These are phyloP conservation scores for Fonsecaea multimorphosa DNA, from an alignment of 2,329 filamentous ascomycete genomes.

Conservation along the genomic window DNA sequence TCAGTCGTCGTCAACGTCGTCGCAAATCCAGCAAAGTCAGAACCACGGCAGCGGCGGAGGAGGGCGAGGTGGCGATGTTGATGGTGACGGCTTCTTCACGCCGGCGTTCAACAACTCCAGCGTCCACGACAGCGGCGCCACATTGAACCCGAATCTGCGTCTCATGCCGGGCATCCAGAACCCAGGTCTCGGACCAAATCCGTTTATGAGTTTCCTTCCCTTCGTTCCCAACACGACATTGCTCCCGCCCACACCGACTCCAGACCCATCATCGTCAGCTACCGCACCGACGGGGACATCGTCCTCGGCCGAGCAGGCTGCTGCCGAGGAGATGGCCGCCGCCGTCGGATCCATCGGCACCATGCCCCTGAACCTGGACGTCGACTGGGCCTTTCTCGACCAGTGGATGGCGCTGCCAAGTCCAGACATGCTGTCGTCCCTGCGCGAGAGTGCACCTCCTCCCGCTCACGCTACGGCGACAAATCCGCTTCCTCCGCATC, in stretches of 20 bases:
- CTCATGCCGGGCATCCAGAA: constrained; percentile 16
- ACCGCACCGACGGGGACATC: not conserved
- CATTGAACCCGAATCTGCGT: constrained; percentile 2
- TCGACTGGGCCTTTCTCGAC: constrained; percentile 33
- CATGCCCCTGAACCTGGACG: constrained; percentile 13
- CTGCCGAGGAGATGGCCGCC: not conserved
- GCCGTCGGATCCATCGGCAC: too few species aligned
- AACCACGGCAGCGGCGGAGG: too few species aligned
- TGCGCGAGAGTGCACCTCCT: not conserved
- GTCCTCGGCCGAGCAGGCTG: not conserved
- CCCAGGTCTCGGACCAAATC: constrained; percentile 8
- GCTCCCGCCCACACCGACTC: not conserved
- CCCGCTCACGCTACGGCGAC: not conserved
- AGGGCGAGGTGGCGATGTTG: too few species aligned
- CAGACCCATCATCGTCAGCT: not conserved
- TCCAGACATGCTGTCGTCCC: constrained; percentile 13
- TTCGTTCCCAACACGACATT: constrained; percentile 16
- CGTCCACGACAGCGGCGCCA: not conserved
- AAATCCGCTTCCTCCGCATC: not conserved
- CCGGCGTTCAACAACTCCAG: not conserved
- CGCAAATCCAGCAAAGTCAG: not conserved
- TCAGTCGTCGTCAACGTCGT: not conserved
- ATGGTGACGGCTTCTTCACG: not conserved
- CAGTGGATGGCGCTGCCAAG: constrained; percentile 33
- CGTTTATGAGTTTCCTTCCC: constrained; percentile 20